Evolutionary conservation across 352 stramenopile species (phyloP), one percentile per base, ranked within the genome.

Genomic region (Phytophthora sansomeana): DNA sequence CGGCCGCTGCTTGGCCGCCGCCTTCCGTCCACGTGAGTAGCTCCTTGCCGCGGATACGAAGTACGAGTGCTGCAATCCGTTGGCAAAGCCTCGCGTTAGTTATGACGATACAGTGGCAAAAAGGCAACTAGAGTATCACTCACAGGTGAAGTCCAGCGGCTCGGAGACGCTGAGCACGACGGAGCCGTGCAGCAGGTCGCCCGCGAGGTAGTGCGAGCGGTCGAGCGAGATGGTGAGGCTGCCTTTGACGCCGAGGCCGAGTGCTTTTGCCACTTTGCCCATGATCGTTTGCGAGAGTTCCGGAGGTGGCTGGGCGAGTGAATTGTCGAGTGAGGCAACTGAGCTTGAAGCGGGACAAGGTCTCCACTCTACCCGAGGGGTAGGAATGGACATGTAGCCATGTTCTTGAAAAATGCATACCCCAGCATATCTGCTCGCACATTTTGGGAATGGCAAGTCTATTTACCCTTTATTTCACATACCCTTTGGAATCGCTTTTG

Each of bases 11-110:
- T 39, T 77, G 63, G n/a, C 63, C 69, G 28, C 63, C 69, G 24
- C 69, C 69, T 69, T 80, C 63, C 13, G 63, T 75, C 72, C 72
- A 80, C 17, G 63, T 75, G 29, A 77, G 52, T 10, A 72, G 19
- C 47, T 80, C 72, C 39, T 75, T 77, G 51, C 72, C 72, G 3
- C 46, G 21, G 17, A 80, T 70, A 16, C 46, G 62, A 13, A 72
- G 53, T 19, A 77, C 63, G 30, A 80, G 43, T 19, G 62, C 69
- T 77, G 43, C 35, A 52, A 24, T 24, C 21, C 1, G 13, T 63
- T 19, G 10, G 10, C 8, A 49, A 13, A 47, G 17, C 39, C 10
- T 49, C 5, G 19, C 16, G 30, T 63, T 63, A 63, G 43, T 47
- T 30, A 19, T 8, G 28, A 10, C 43, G n/a, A 26, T 11, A 24